phyloP scores from a whole-genome alignment of 2,329 filamentous ascomycete species.

The Botrytis aclada region DNA sequence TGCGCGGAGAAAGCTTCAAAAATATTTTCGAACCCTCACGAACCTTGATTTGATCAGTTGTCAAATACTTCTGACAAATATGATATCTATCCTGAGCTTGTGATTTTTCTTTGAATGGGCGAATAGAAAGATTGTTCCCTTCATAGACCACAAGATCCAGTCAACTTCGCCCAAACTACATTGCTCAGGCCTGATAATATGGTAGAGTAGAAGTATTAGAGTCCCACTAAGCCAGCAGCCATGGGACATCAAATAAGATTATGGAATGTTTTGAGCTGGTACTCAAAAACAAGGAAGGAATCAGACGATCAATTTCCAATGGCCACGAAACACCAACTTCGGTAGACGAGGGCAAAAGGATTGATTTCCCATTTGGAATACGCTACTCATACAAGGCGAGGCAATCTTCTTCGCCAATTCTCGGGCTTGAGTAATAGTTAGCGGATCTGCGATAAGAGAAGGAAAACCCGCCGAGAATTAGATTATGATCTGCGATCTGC shows the following conservation, averaged over 20 bases:
- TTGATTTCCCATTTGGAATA: background rate
- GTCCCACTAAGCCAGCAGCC: background rate
- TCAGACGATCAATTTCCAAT: background rate
- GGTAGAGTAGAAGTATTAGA: background rate
- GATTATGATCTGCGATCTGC: slow-evolving; percentile 11
- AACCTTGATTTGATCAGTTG: background rate
- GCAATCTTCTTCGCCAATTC: background rate
- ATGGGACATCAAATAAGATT: background rate
- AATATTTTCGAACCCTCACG: background rate
- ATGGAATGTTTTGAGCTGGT: background rate
- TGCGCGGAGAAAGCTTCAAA: background rate
- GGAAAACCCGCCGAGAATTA: background rate
- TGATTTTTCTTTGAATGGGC: background rate
- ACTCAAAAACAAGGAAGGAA: background rate
- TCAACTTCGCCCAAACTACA: background rate
- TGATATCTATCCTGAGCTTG: background rate
- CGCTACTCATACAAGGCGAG: background rate
- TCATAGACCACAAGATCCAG: background rate
- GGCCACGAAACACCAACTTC: background rate
- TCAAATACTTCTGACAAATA: slow-evolving; percentile 6
- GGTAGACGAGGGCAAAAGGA: background rate
- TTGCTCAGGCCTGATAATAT: background rate
- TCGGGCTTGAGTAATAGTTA: background rate
- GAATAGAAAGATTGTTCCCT: background rate
- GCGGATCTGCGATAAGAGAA: background rate